Conservation (phyloP, 495 filamentous ascomycete species). For the Penicillium lagena region DNA sequence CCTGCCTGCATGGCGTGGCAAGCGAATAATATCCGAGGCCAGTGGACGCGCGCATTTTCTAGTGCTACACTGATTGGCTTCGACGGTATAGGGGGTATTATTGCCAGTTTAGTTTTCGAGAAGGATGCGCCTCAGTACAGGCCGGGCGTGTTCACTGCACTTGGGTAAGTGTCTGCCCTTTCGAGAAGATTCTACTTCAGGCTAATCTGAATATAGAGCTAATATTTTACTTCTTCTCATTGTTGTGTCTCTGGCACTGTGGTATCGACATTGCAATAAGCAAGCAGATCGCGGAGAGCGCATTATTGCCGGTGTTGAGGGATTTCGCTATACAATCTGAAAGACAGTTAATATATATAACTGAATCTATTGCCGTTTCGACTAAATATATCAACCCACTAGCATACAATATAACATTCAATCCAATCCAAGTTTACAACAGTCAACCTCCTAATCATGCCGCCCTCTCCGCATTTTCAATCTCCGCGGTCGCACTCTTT, state of each 20-base stretch:
- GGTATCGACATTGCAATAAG: conserved; percentile 29
- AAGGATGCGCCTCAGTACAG: conserved; percentile 50
- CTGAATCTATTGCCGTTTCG: no score
- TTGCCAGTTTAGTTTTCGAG: conserved; percentile 48
- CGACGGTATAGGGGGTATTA: conserved; percentile 58
- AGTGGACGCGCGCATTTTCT: conserved; percentile 59
- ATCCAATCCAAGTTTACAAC: no score
- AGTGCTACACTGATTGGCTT: conserved; percentile 49
- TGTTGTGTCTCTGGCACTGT: conserved; percentile 21
- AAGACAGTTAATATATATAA: no score
- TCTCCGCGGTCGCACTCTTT: no score
- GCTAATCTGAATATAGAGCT: conserved; percentile 20
- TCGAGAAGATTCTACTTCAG: not conserved
- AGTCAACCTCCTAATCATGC: no score
- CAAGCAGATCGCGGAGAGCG: conserved; percentile 30
- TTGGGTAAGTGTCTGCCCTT: conserved; percentile 25
- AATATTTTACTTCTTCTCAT: conserved; percentile 37
- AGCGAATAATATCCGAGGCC: conserved; percentile 59
- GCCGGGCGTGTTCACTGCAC: conserved; percentile 48
- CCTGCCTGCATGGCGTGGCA: conserved; percentile 53
- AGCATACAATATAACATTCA: no score
- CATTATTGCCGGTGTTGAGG: conserved; percentile 25
- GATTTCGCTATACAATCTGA: conserved; percentile 35
- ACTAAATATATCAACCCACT: no score
- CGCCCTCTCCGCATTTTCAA: no score